Evolutionary conservation across 257 asterid genomes (phyloP).

Genomic region (Primulina eburnea): DNA sequence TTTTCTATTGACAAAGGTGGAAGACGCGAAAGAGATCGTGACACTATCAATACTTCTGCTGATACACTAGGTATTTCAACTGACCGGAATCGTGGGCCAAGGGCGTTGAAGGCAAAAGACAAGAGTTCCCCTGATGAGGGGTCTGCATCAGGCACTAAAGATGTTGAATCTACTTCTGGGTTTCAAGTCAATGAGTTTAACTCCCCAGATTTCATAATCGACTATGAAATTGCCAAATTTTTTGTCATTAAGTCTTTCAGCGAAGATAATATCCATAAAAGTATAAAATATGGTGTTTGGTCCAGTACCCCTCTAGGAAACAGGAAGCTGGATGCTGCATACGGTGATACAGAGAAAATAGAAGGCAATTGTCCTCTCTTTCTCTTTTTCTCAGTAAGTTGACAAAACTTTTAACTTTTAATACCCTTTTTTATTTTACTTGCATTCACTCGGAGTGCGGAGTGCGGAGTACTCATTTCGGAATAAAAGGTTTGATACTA

Average conservation of each 20-base stretch:
- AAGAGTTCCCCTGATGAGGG: slow-evolving; percentile 62
- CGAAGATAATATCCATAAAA: slow-evolving; percentile 93
- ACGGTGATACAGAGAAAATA: slow-evolving; percentile 65
- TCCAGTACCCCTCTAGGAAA: slow-evolving; percentile 98
- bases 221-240: slow-evolving; percentile 72
- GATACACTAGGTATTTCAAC: slow-evolving; percentile 61
- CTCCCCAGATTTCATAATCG: slow-evolving; percentile 67
- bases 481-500: slow-evolving; percentile 1
- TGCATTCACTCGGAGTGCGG: slow-evolving; percentile 12
- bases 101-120: slow-evolving; percentile 76
- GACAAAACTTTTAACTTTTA: slow-evolving; percentile 11
- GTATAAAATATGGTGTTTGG: slow-evolving; percentile 91
- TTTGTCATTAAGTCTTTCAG: slow-evolving; percentile 96
- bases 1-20: slow-evolving; percentile 58
- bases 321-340: slow-evolving; percentile 93
- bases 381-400: slow-evolving; percentile 83
- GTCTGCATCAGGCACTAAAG: slow-evolving; percentile 53
- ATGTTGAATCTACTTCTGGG: slow-evolving; percentile 56
- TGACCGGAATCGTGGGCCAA: slow-evolving; percentile 95
- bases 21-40: slow-evolving; percentile 82
- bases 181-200: slow-evolving; percentile 51
- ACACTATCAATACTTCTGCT: slow-evolving; percentile 40
- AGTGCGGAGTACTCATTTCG: background rate
- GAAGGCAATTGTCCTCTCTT: slow-evolving; percentile 71
- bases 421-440: background rate